Percentiles rank a stretch among this genome's conserved stretches.
These are phyloP conservation scores for Handroanthus guayacan DNA, from an alignment of 257 asterid genomes.

Conservation along the genomic window DNA sequence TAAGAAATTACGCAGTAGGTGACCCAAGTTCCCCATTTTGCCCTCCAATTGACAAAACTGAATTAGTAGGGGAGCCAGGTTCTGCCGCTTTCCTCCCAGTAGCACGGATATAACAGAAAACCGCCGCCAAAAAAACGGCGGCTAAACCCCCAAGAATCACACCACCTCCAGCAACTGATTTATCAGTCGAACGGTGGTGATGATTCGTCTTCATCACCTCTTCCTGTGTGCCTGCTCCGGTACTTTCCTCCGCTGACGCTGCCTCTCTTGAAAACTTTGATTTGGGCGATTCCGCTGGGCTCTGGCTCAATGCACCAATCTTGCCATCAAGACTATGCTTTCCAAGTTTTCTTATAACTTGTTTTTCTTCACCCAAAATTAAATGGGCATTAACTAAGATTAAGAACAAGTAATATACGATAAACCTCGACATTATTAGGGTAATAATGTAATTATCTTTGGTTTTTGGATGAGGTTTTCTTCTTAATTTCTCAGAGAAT, in stretches of 20 bases:
- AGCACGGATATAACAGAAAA: slow-evolving; percentile 66
- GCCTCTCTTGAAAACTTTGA: slow-evolving; percentile 20
- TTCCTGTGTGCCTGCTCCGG: slow-evolving; percentile 19
- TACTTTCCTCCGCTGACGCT: slow-evolving; percentile 36
- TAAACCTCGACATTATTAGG: slow-evolving; percentile 37
- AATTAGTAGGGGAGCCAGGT: slow-evolving; percentile 42
- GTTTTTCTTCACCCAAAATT: slow-evolving; percentile 15
- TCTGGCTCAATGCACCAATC: background rate
- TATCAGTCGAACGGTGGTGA: slow-evolving; percentile 41
- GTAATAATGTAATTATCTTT: background rate
- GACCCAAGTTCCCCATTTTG: background rate
- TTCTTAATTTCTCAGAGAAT: background rate
- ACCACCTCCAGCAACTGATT: slow-evolving; percentile 51
- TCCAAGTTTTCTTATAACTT: slow-evolving; percentile 37
- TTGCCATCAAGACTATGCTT: background rate
- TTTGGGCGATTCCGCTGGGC: slow-evolving; percentile 31
- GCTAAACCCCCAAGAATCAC: slow-evolving; percentile 52
- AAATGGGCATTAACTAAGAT: slow-evolving; percentile 19
- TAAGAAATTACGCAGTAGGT: background rate
- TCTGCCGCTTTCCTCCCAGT: slow-evolving; percentile 51
- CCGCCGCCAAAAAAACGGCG: slow-evolving; percentile 56
- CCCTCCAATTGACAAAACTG: background rate
- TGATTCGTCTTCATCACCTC: slow-evolving; percentile 36
- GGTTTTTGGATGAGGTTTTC: slow-evolving; percentile 6
- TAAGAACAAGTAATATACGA: slow-evolving; percentile 17